phyloP scores from a whole-genome alignment of 1,139 yeast genomes.

The Diutina scorzettiae region DNA sequence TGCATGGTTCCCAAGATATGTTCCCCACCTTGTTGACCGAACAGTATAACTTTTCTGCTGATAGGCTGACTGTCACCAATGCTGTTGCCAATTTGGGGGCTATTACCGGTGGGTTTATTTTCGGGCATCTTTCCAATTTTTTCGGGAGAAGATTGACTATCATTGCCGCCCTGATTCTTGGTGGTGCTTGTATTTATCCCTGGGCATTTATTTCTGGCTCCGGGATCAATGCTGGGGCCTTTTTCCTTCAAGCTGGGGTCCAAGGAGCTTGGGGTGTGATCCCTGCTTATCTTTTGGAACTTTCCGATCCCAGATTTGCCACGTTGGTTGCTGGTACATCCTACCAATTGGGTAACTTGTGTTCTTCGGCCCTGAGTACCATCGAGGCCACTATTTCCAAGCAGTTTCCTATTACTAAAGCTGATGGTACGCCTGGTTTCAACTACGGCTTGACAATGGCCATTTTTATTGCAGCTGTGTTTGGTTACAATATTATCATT shows the following conservation, averaged over 20 bases:
- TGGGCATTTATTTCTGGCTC: constrained; percentile 50
- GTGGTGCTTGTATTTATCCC: constrained; percentile 58
- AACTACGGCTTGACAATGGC: constrained; percentile 54
- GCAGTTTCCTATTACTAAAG: constrained; percentile 35
- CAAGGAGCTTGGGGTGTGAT: constrained; percentile 88
- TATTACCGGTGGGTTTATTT: constrained; percentile 46
- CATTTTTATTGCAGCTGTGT: constrained; percentile 70
- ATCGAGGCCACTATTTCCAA: constrained; percentile 70
- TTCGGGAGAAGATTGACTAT: constrained; percentile 48
- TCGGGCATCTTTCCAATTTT: constrained; percentile 51
- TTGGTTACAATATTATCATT: constrained; percentile 46
- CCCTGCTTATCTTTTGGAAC: constrained; percentile 67
- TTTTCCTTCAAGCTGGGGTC: constrained; percentile 68
- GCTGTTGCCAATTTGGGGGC: constrained; percentile 66
- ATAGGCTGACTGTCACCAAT: constrained; percentile 55
- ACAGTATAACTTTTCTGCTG: constrained; percentile 37
- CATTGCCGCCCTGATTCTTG: constrained; percentile 45
- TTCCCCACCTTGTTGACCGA: constrained; percentile 51
- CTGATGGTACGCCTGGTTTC: constrained; percentile 7
- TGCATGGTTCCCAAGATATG: constrained; percentile 67
- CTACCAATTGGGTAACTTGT: constrained; percentile 76
- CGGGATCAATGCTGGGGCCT: constrained; percentile 66
- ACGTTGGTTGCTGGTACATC: constrained; percentile 65
- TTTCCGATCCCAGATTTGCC: constrained; percentile 67
- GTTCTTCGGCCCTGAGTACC: constrained; percentile 74